A percentile compares a stretch with the other conserved stretches of the same genome.
Evolutionary conservation across 768 basidiomycete species (phyloP).

Genomic region (Termitomyces sp.): DNA sequence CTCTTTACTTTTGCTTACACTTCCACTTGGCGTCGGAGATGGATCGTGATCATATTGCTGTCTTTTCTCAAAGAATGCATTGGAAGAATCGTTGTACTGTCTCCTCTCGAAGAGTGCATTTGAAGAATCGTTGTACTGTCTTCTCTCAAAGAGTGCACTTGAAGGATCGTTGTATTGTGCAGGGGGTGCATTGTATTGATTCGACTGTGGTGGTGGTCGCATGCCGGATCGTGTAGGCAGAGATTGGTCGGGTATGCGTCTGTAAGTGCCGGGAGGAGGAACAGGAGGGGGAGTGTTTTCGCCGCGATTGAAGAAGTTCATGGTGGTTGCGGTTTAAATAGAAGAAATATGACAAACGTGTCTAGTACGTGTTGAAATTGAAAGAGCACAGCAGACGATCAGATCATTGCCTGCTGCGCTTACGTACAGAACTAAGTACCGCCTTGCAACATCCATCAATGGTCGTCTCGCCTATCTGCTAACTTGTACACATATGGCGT

Average conservation of each 20-base stretch:
- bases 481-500: slow-evolving; percentile 6
- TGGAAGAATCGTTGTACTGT: slow-evolving; percentile 52
- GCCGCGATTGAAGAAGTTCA: slow-evolving; percentile 50
- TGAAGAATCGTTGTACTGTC: slow-evolving; percentile 53
- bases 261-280: slow-evolving; percentile 39
- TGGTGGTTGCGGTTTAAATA: slow-evolving; percentile 19
- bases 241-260: slow-evolving; percentile 36
- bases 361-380: slow-evolving; percentile 3
- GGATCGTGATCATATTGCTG: slow-evolving; percentile 38
- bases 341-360: background rate
- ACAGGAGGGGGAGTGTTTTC: slow-evolving; percentile 33
- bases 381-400: slow-evolving; percentile 12
- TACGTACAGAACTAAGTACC: slow-evolving; percentile 13
- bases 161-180: slow-evolving; percentile 54
- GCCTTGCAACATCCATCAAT: background rate
- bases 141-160: slow-evolving; percentile 47
- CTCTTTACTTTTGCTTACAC: slow-evolving; percentile 29
- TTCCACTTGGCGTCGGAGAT: slow-evolving; percentile 25
- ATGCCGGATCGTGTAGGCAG: slow-evolving; percentile 32
- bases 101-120: slow-evolving; percentile 50
- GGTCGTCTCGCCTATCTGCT: background rate
- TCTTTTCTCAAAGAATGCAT: slow-evolving; percentile 48
- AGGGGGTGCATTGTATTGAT: slow-evolving; percentile 39
- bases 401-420: slow-evolving; percentile 3
- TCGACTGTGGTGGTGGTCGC: slow-evolving; percentile 38